Evolutionary conservation across 2,329 filamentous ascomycete species (phyloP).

Genomic region (Sphaerulina vaccinii): DNA sequence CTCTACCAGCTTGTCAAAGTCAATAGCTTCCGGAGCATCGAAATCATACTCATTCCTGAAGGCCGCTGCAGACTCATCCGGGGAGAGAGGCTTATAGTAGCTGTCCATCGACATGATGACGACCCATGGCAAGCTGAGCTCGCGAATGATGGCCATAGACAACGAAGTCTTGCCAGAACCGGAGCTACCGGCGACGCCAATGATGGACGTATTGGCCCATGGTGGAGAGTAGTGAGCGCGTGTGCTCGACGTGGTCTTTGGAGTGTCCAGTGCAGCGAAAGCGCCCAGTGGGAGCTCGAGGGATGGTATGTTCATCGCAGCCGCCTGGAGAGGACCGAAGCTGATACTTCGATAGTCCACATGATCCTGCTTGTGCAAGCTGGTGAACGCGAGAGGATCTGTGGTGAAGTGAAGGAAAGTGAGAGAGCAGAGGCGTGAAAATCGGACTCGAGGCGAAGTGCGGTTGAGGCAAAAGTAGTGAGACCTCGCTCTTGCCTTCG

Average conservation of each 20-base stretch:
- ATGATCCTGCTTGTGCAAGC: conserved; percentile 23
- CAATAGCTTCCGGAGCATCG: conserved; percentile 88
- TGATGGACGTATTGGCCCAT: conserved; percentile 95
- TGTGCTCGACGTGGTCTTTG: conserved; percentile 18
- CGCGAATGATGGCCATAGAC: conserved; percentile 84
- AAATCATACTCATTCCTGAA: conserved; percentile 95
- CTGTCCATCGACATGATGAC: conserved; percentile 98
- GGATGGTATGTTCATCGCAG: conserved; percentile 33
- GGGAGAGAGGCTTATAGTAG: conserved; percentile 87
- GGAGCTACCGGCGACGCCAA: conserved; percentile 91
- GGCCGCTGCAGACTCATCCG: conserved; percentile 74
- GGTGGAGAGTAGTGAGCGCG: conserved; percentile 81
- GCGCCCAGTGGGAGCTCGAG: conserved; percentile 31
- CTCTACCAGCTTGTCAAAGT: conserved; percentile 85
- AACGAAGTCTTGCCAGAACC: conserved; percentile 95
- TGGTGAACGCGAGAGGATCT: conserved; percentile 11
- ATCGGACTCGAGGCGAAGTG: neutral
- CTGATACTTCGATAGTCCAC: conserved; percentile 31
- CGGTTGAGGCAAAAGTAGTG: neutral
- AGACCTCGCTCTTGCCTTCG: neutral
- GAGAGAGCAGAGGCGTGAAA: conserved; percentile 8
- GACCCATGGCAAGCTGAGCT: conserved; percentile 93
- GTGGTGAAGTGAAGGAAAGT: conserved; percentile 12
- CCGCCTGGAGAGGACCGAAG: conserved; percentile 31
- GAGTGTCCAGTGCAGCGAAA: conserved; percentile 20